Conservation (phyloP, 2,329 filamentous ascomycete genomes). For the Exophiala mesophila region DNA sequence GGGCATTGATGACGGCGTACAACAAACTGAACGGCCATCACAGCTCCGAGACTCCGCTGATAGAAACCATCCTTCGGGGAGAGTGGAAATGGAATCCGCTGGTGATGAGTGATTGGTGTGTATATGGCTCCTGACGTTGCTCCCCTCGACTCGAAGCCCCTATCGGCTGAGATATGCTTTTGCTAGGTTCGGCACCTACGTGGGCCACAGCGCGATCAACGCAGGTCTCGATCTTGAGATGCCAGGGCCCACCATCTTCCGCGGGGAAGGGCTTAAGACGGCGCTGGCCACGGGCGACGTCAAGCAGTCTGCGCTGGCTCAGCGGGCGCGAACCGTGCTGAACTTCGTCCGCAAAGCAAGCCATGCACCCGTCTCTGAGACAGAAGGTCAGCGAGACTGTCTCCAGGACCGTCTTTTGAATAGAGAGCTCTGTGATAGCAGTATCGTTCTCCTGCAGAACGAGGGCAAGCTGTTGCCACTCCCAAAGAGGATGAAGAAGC, state of each 20-base stretch:
- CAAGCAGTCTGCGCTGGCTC: conserved; percentile 27
- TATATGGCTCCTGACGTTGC: conserved; percentile 21
- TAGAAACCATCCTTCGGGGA: conserved; percentile 39
- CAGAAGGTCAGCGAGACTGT: conserved; percentile 47
- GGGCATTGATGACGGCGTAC: conserved; percentile 55
- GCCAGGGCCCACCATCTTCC: conserved; percentile 24
- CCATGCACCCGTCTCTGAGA: conserved; percentile 14
- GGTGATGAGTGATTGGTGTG: conserved; percentile 41
- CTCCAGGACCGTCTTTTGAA: conserved; percentile 60
- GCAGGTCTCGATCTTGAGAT: conserved; percentile 30
- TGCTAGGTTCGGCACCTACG: conserved; percentile 27
- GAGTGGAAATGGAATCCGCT: conserved; percentile 44
- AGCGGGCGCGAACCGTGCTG: conserved; percentile 31
- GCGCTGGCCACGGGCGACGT: conserved; percentile 30
- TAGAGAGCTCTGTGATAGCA: conserved; percentile 62
- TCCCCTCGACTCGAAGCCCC: neutral
- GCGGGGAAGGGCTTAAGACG: conserved; percentile 33
- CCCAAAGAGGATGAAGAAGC: conserved; percentile 40
- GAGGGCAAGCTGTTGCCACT: conserved; percentile 58
- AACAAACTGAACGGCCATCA: conserved; percentile 51
- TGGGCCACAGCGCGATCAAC: conserved; percentile 22
- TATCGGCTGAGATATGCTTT: neutral
- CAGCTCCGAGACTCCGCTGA: conserved; percentile 34
- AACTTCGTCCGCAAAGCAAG: conserved; percentile 30
- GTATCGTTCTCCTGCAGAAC: conserved; percentile 70